Evolutionary conservation across 2,329 filamentous ascomycete species (phyloP), one percentile per base, ranked within the genome.

Genomic region (Aureobasidium leucospermi): DNA sequence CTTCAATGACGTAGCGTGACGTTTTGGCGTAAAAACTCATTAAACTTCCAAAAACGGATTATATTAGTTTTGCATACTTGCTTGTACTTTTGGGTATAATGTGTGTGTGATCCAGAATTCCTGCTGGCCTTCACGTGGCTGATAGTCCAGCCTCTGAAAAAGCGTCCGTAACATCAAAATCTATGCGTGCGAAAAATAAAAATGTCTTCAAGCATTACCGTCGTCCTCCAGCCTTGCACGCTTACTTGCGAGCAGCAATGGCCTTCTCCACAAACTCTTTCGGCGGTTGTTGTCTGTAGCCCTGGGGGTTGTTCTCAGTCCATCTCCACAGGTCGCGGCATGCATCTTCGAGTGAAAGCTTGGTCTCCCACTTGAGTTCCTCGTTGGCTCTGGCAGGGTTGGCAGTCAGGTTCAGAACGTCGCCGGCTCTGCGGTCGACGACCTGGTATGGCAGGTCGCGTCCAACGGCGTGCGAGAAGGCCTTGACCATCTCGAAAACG

Each of bases 401-500:
- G 65, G 94, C 91, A 23, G 94, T 99, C 48, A 99, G 85, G 76
- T 99, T 88, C 60, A 99, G 81, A 16, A 99, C 94, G 70, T 99
- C 94, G 58, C 94, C 94, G 41, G 86, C 84, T 69, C 94, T 82
- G 68, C 94, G 85, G 42, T 82, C 85, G 8, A 87, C 89, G 61
- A 97, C 88, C 72, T 96, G 82, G 77, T 97, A 97, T 39, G 88
- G 83, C 29, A 99, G 81, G 60, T 94, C 85, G 53, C 85, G 87
- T 63, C 94, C 94, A 23, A 96, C 92, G 16, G 90, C 90, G 53
- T 83, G 76, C 76, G 86, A 89, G 79, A 99, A 99, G 58, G 94
- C 92, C 67, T 93, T 90, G 82, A 99, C 86, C 79, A 99, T 99
- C 73, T 99, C 92, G 71, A 92, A 94, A 60, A 99, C 94, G 23